Evolutionary conservation across 148 eudicot genomes (phyloP).

Genomic region (Talinum fruticosum): DNA sequence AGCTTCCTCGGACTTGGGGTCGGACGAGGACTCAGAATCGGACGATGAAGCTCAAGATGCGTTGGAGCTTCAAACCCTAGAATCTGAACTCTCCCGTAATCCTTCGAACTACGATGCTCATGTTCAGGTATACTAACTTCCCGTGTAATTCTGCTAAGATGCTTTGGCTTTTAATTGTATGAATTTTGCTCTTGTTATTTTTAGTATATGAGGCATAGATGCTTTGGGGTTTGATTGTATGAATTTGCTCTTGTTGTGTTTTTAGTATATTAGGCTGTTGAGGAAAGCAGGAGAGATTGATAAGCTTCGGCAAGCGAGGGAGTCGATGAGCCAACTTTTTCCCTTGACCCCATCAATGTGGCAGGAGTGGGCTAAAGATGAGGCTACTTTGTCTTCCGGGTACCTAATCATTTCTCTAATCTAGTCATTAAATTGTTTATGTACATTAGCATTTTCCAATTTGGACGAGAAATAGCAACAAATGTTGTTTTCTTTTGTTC

Average conservation of each 20-base stretch:
- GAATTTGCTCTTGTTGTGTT: neutral
- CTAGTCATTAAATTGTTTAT: neutral
- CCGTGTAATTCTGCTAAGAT: neutral
- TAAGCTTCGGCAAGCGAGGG: slow-evolving; percentile 82
- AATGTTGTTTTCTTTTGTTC: neutral
- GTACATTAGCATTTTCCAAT: neutral
- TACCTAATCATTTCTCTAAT: slow-evolving; percentile 13
- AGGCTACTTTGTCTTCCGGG: slow-evolving; percentile 58
- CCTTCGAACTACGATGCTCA: slow-evolving; percentile 70
- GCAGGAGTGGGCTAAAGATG: slow-evolving; percentile 94
- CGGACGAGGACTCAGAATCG: slow-evolving; percentile 64
- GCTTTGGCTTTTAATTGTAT: slow-evolving; percentile 1
- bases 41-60: slow-evolving; percentile 50
- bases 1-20: slow-evolving; percentile 42
- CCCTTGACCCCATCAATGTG: slow-evolving; percentile 82
- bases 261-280: slow-evolving; percentile 62
- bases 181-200: neutral
- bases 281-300: slow-evolving; percentile 88
- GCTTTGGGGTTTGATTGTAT: slow-evolving; percentile 1
- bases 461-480: neutral
- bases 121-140: slow-evolving; percentile 45
- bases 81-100: slow-evolving; percentile 49
- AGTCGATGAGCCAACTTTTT: slow-evolving; percentile 64
- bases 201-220: slow-evolving; percentile 37
- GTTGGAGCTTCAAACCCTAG: slow-evolving; percentile 67